phyloP scores from a whole-genome alignment of 192 early-diverging fungal genomes.

The Coemansia sp. region DNA sequence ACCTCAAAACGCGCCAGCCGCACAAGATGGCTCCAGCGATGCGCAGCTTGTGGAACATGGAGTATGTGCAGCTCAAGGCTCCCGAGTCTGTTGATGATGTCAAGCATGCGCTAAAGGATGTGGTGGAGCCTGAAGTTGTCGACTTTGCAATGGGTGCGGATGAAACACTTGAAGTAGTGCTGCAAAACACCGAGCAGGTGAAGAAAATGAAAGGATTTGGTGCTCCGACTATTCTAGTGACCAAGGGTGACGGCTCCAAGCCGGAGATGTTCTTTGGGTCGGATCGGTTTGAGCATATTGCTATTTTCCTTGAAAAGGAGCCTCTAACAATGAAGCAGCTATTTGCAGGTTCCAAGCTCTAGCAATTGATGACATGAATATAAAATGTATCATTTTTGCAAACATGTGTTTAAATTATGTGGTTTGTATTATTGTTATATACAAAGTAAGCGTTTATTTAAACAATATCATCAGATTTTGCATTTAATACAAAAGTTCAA shows the following conservation, averaged over 20 bases:
- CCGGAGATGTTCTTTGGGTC: conserved; percentile 50
- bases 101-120: conserved; percentile 24
- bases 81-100: conserved; percentile 26
- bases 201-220: conserved; percentile 37
- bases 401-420: too few relatives aligned
- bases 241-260: conserved; percentile 7
- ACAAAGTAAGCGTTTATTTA: not conserved
- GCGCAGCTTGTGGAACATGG: conserved; percentile 39
- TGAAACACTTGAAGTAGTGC: conserved; percentile 22
- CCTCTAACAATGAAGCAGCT: conserved; percentile 45
- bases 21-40: conserved; percentile 30
- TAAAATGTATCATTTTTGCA: not conserved
- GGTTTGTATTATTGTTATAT: not conserved
- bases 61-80: conserved; percentile 29
- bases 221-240: conserved; percentile 40
- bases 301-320: conserved; percentile 35
- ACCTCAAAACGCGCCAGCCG: conserved; percentile 24
- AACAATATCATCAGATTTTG: not conserved
- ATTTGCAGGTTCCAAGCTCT: conserved; percentile 30
- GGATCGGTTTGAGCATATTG: conserved; percentile 48
- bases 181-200: conserved; percentile 16
- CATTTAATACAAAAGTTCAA: too few relatives aligned
- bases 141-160: conserved; percentile 16
- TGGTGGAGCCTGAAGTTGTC: conserved; percentile 14
- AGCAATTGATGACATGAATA: not conserved